Evolutionary conservation across 78 protist species (phyloP).

Genomic region (Neovahlkampfia damariscottae): DNA sequence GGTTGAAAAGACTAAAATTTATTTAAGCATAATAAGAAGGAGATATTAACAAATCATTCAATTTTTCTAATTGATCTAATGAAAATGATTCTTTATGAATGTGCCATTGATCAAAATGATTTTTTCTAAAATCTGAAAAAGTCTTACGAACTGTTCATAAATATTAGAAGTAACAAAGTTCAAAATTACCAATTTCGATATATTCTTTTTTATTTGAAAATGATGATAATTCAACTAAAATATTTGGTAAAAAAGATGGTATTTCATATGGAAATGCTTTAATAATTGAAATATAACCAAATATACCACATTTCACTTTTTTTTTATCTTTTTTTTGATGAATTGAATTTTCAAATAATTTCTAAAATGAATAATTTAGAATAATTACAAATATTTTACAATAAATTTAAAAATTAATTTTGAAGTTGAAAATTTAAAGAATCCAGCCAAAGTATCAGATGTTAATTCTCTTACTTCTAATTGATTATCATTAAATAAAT

Average conservation of each 20-base stretch:
- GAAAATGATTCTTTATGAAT: conserved; percentile 19
- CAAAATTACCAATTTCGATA: too few relatives aligned
- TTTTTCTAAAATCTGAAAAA: conserved; percentile 42
- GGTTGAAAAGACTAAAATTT: too few relatives aligned
- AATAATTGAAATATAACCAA: conserved; percentile 30
- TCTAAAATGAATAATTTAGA: not conserved
- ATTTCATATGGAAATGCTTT: conserved; percentile 38
- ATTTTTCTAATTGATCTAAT: conserved; percentile 25
- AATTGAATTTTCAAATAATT: not conserved
- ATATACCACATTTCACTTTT: conserved; percentile 26
- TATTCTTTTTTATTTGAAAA: not conserved
- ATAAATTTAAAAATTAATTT: not conserved
- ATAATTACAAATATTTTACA: not conserved
- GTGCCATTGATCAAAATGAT: conserved; percentile 52
- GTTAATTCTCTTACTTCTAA: conserved; percentile 8
- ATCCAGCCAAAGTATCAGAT: not conserved
- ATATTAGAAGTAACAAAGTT: too few relatives aligned
- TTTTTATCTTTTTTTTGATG: not conserved
- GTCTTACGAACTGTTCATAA: not conserved
- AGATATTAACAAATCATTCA: conserved; percentile 42
- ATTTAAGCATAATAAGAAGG: conserved; percentile 44
- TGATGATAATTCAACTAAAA: conserved; percentile 23
- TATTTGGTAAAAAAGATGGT: conserved; percentile 38
- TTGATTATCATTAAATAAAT: conserved; percentile 5
- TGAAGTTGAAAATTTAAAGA: not conserved